phyloP scores from a whole-genome alignment of 331 rosid genomes.

The Quercus tomentella region DNA sequence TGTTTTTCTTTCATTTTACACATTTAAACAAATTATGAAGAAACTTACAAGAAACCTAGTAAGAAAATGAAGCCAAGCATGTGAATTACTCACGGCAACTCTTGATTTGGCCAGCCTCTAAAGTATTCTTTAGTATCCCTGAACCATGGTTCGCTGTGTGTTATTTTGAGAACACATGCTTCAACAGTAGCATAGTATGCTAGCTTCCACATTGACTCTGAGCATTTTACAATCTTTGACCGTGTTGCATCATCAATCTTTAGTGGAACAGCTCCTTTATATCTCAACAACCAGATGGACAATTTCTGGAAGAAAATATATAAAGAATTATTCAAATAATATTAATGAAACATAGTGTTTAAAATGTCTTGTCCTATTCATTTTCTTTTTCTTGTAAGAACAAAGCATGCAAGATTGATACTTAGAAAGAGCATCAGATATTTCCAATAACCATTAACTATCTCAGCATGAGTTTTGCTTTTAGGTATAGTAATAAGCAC shows the following conservation, averaged over 20 bases:
- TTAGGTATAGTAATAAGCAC: too few species aligned
- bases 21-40: not conserved
- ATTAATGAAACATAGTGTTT: not conserved
- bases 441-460: too few species aligned
- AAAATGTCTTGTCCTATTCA: not conserved
- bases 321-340: slow-evolving; percentile 13
- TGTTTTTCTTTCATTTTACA: not conserved
- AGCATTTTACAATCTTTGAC: slow-evolving; percentile 74
- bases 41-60: not conserved
- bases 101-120: slow-evolving; percentile 90
- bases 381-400: not conserved
- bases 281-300: slow-evolving; percentile 50
- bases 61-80: slow-evolving; percentile 1
- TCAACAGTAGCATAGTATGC: slow-evolving; percentile 79
- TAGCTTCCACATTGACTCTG: slow-evolving; percentile 97
- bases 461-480: too few species aligned
- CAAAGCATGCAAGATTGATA: not conserved
- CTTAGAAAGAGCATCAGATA: not conserved
- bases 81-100: slow-evolving; percentile 63
- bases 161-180: slow-evolving; percentile 54
- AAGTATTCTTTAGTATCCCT: slow-evolving; percentile 57
- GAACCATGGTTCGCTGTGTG: slow-evolving; percentile 76
- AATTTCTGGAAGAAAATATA: slow-evolving; percentile 46
- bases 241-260: slow-evolving; percentile 58
- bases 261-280: slow-evolving; percentile 43